Conservation (phyloP, 441 rosid genomes). For the Erodium texanum region DNA sequence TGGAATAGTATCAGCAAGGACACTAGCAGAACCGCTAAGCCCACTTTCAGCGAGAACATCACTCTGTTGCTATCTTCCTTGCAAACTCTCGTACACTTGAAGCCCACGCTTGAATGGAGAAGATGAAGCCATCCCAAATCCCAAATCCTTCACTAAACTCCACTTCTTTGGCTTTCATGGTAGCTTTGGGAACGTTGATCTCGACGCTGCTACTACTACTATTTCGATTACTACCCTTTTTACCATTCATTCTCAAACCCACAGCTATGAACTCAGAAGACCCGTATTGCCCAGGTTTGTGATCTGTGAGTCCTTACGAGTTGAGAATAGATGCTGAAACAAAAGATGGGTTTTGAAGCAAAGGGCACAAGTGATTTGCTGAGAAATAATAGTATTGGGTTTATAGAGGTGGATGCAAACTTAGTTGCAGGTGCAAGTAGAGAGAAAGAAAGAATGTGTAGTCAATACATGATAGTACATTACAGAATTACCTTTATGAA, state of each 20-base stretch:
- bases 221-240: slow-evolving; percentile 28
- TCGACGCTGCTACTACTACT: slow-evolving; percentile 7
- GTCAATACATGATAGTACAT: no score
- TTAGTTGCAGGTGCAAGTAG: no score
- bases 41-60: slow-evolving; percentile 51
- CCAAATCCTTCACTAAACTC: slow-evolving; percentile 16
- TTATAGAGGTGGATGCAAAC: slow-evolving; percentile 14
- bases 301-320: no score
- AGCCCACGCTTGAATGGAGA: slow-evolving; percentile 31
- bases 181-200: slow-evolving; percentile 30
- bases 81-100: slow-evolving; percentile 43
- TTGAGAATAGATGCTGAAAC: background rate
- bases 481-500: no score
- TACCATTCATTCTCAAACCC: slow-evolving; percentile 48
- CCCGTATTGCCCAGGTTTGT: slow-evolving; percentile 12
- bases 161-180: slow-evolving; percentile 22
- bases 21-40: slow-evolving; percentile 52
- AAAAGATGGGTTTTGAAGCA: background rate
- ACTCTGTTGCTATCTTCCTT: slow-evolving; percentile 46
- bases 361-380: background rate
- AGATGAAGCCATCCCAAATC: slow-evolving; percentile 10
- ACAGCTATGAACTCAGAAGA: slow-evolving; percentile 9
- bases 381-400: slow-evolving; percentile 7
- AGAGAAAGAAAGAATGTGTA: no score
- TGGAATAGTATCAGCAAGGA: slow-evolving; percentile 49